Evolutionary conservation across 768 basidiomycete genomes (phyloP).

Genomic region (Thelephora ganbajun): DNA sequence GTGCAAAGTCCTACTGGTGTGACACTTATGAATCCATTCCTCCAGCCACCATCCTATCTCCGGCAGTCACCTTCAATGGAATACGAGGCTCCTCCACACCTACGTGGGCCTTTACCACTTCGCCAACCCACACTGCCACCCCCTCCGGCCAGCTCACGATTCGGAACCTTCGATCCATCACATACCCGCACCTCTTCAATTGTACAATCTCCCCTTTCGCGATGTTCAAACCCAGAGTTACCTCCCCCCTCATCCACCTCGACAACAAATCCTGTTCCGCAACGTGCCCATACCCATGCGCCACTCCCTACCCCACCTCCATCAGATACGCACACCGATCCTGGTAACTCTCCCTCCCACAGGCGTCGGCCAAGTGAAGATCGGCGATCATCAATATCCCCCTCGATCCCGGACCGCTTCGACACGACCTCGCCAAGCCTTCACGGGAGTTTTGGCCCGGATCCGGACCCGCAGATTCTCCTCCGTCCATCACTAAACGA

Average conservation of each 20-base stretch:
- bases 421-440: constrained; percentile 19
- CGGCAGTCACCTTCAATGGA: constrained; percentile 7
- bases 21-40: constrained; percentile 4
- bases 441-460: constrained; percentile 16
- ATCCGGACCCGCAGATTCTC: constrained; percentile 40
- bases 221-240: no score
- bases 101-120: background rate
- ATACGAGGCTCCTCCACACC: background rate
- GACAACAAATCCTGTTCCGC: constrained; percentile 35
- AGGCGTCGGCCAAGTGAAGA: constrained; percentile 6
- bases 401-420: constrained; percentile 21
- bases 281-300: constrained; percentile 33
- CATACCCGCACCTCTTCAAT: constrained; percentile 6
- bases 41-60: constrained; percentile 18
- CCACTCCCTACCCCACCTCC: constrained; percentile 33
- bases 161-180: constrained; percentile 1
- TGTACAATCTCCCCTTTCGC: background rate
- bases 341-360: constrained; percentile 4
- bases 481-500: constrained; percentile 55
- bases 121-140: constrained; percentile 4
- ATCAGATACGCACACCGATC: constrained; percentile 15
- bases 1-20: constrained; percentile 35
- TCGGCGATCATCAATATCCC: constrained; percentile 22
- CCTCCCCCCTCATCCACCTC: constrained; percentile 13
- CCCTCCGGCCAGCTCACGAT: constrained; percentile 6